Conservation (phyloP, 1,139 yeast species). For the Yamadazyma taylorii region DNA sequence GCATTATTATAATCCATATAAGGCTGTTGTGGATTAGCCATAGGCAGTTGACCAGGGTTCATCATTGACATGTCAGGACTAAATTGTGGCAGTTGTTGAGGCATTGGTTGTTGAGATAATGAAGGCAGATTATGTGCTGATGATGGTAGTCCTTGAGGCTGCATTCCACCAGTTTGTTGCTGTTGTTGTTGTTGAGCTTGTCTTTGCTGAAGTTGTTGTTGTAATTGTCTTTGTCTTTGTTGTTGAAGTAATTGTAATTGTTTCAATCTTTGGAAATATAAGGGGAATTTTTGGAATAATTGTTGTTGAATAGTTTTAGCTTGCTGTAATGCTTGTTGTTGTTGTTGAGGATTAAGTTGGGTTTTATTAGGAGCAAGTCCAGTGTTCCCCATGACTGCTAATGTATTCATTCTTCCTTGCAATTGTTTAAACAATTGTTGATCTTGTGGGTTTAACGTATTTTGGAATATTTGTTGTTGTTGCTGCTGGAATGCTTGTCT, state of each 20-base stretch:
- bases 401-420: slow-evolving; percentile 42
- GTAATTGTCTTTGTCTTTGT: slow-evolving; percentile 20
- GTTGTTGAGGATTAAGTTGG: slow-evolving; percentile 45
- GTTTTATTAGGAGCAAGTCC: slow-evolving; percentile 48
- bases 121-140: too few relatives aligned
- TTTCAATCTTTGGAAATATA: slow-evolving; percentile 44
- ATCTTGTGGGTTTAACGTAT: slow-evolving; percentile 42
- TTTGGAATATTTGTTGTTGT: slow-evolving; percentile 49
- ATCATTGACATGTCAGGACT: slow-evolving; percentile 15
- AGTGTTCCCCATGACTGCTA: slow-evolving; percentile 46
- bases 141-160: too few relatives aligned
- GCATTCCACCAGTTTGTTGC: too few relatives aligned
- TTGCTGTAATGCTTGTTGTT: slow-evolving; percentile 47
- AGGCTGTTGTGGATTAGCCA: slow-evolving; percentile 4
- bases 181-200: slow-evolving; percentile 13
- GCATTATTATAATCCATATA: slow-evolving; percentile 9
- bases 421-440: slow-evolving; percentile 46
- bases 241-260: slow-evolving; percentile 44
- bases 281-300: slow-evolving; percentile 43
- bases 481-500: slow-evolving; percentile 35
- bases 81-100: slow-evolving; percentile 11
- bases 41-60: slow-evolving; percentile 11
- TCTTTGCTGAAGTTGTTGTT: slow-evolving; percentile 16
- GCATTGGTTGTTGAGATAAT: slow-evolving; percentile 1
- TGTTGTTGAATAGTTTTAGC: slow-evolving; percentile 46